Evolutionary conservation across 495 filamentous ascomycete genomes (phyloP).

Genomic region (Amphirosellinia nigrospora): DNA sequence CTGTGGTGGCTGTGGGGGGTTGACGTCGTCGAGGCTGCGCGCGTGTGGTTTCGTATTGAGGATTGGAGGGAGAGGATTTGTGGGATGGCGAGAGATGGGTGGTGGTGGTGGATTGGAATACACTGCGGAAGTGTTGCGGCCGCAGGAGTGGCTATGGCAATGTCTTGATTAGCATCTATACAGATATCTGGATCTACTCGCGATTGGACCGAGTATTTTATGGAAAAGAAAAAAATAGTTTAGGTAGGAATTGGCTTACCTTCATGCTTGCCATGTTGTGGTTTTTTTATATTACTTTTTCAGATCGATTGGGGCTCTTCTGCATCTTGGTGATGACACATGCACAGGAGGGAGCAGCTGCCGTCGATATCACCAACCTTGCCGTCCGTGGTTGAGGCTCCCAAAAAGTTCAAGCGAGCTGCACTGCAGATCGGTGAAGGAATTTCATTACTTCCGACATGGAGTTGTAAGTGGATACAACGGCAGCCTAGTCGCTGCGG

Average conservation of each 20-base stretch:
- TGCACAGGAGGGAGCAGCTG: neutral
- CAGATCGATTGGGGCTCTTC: neutral
- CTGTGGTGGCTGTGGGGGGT: conserved; percentile 43
- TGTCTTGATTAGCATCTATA: conserved; percentile 1
- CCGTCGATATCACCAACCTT: conserved; percentile 13
- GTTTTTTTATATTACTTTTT: conserved; percentile 10
- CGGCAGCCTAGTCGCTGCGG: neutral
- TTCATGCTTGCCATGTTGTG: conserved; percentile 38
- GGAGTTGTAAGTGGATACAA: neutral
- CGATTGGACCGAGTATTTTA: neutral
- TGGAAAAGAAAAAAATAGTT: neutral
- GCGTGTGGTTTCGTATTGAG: conserved; percentile 34
- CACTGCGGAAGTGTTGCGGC: conserved; percentile 34
- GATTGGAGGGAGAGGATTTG: conserved; percentile 18
- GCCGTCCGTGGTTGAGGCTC: neutral
- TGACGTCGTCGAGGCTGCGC: conserved; percentile 39
- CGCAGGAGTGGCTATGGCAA: conserved; percentile 29
- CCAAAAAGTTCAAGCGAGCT: conserved; percentile 34
- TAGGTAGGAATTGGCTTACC: conserved; percentile 25
- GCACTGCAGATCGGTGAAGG: conserved; percentile 31
- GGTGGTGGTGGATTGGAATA: conserved; percentile 12
- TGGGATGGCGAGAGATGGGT: neutral
- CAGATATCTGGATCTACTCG: neutral
- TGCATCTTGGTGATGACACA: neutral
- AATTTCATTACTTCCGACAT: conserved; percentile 39